These are phyloP conservation scores for Diaporthe australafricana DNA, from an alignment of 2,329 filamentous ascomycete genomes.

Conservation along the genomic window DNA sequence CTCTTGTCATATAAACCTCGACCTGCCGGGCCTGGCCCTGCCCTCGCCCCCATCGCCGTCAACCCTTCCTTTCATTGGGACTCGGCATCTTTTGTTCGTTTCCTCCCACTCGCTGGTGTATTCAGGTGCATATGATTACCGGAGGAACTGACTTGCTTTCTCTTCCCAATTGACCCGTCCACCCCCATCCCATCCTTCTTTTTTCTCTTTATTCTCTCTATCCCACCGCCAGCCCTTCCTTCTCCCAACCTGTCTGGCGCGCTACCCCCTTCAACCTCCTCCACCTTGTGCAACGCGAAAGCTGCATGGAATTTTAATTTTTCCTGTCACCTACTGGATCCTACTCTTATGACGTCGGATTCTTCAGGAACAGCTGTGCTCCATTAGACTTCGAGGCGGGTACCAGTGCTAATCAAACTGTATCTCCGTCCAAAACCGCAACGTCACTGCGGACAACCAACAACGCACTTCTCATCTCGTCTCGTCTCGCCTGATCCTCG, in stretches of 20 bases:
- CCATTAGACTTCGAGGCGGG: conserved; percentile 14
- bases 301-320: background rate
- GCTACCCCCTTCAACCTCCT: background rate
- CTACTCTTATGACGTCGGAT: background rate
- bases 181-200: background rate
- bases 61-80: conserved; percentile 26
- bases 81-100: conserved; percentile 20
- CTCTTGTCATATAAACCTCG: conserved; percentile 26
- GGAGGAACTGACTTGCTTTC: background rate
- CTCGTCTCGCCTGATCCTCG: conserved; percentile 9
- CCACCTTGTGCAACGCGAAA: background rate
- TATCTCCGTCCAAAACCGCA: conserved; percentile 12
- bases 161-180: background rate
- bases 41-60: conserved; percentile 10
- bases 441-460: background rate
- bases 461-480: conserved; percentile 7
- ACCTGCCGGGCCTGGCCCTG: conserved; percentile 13
- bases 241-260: background rate
- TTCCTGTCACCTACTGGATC: background rate
- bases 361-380: background rate
- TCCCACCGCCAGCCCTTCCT: background rate
- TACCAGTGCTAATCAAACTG: conserved; percentile 23
- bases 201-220: background rate
- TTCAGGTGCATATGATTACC: background rate
- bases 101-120: background rate